Conservation (phyloP, 2,329 filamentous ascomycete species). For the Hypoxylon rubiginosum region DNA sequence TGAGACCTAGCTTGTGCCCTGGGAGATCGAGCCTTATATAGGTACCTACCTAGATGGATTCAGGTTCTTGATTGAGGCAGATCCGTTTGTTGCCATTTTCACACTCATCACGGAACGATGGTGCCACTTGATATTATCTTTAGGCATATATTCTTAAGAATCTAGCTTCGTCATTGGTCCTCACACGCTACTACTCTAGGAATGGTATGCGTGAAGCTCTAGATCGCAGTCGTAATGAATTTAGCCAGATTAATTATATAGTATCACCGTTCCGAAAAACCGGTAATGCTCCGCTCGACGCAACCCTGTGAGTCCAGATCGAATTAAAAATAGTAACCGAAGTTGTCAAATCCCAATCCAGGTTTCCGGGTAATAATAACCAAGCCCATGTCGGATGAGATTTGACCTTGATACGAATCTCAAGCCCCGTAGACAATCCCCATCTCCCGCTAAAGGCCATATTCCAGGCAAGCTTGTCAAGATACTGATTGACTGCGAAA, state of each 20-base stretch:
- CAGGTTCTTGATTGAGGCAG: background rate
- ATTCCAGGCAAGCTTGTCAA: too few relatives aligned
- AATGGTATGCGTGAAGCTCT: constrained; percentile 8
- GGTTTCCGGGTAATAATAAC: constrained; percentile 17
- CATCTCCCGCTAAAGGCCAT: background rate
- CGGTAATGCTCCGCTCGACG: constrained; percentile 12
- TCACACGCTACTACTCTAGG: background rate
- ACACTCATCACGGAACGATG: background rate
- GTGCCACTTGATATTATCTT: background rate
- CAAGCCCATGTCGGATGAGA: background rate
- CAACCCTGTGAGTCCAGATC: constrained; percentile 14
- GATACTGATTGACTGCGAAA: too few relatives aligned
- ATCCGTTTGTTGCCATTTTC: background rate
- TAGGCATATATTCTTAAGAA: background rate
- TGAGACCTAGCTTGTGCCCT: background rate
- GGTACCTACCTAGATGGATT: background rate
- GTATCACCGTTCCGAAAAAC: constrained; percentile 18
- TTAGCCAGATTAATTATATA: constrained; percentile 34
- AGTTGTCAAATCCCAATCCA: background rate
- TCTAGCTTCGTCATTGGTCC: background rate
- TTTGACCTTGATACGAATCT: background rate
- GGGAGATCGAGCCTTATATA: constrained; percentile 8
- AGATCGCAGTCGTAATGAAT: constrained; percentile 19
- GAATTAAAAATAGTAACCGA: constrained; percentile 24
- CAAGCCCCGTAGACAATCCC: background rate